Conservation (phyloP, 2,329 filamentous ascomycete genomes). For the Coniochaeta sp. region DNA sequence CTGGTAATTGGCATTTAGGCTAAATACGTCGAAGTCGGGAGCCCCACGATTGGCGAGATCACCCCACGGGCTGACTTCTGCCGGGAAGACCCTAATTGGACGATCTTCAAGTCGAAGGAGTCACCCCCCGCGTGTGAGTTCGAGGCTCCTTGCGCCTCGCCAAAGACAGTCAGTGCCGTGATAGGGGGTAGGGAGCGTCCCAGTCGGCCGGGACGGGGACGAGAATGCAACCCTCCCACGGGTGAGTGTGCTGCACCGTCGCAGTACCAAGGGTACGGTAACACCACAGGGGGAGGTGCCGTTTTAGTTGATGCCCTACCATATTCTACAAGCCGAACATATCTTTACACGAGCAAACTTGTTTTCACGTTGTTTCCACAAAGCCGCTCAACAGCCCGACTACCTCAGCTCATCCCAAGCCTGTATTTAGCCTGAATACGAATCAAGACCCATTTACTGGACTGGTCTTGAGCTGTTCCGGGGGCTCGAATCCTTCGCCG, state of each 20-base stretch:
- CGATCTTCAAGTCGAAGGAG: neutral
- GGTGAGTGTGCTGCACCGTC: neutral
- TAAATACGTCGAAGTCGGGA: neutral
- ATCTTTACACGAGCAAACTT: too few species aligned
- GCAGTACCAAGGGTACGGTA: too few species aligned
- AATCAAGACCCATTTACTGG: neutral
- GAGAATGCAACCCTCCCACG: neutral
- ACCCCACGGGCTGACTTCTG: neutral
- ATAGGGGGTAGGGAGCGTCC: neutral
- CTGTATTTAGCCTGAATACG: constrained; percentile 3
- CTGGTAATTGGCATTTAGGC: neutral
- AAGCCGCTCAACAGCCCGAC: too few species aligned
- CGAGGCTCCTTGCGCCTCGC: neutral
- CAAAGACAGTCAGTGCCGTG: neutral
- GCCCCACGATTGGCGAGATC: neutral
- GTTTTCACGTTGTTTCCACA: too few species aligned
- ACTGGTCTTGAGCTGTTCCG: neutral
- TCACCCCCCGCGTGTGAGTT: neutral
- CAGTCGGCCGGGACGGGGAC: neutral
- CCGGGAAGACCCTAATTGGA: neutral
- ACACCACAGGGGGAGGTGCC: too few species aligned
- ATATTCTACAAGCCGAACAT: too few species aligned
- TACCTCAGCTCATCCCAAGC: too few species aligned
- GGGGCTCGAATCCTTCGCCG: too few species aligned
- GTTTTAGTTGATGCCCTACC: too few species aligned